Conservation (phyloP, 345 rosid genomes). For the Populus ilicifolia region DNA sequence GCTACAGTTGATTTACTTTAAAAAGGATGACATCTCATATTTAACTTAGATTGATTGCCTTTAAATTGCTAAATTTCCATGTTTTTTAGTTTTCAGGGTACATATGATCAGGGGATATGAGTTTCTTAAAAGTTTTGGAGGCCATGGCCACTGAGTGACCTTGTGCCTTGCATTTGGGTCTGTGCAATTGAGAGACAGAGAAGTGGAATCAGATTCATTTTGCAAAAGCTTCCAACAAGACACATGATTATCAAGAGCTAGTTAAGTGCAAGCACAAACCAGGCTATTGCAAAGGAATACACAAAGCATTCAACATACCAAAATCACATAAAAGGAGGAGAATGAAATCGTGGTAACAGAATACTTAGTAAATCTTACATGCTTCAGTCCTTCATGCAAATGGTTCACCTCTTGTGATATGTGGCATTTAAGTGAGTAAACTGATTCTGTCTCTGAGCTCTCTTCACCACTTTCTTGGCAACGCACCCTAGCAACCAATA, state of each 20-base stretch:
- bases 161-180: not conserved
- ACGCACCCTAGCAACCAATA: constrained; percentile 45
- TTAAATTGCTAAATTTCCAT: not conserved
- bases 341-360: not conserved
- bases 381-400: constrained; percentile 93
- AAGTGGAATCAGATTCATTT: not conserved
- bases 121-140: not conserved
- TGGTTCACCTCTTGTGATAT: constrained; percentile 98
- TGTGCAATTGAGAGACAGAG: not conserved
- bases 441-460: constrained; percentile 75
- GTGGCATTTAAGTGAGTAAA: constrained; percentile 91
- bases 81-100: not conserved
- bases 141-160: not conserved
- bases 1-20: not conserved
- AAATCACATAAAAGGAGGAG: not conserved
- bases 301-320: not conserved
- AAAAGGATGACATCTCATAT: not conserved
- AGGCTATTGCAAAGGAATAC: not conserved
- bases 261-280: not conserved
- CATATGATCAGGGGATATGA: not conserved
- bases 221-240: not conserved
- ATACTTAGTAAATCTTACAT: constrained; percentile 49
- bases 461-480: constrained; percentile 95
- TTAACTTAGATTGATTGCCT: not conserved
- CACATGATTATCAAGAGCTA: not conserved